These are phyloP conservation scores for Aspergillus funiculosus DNA, from an alignment of 495 filamentous ascomycete genomes.

Conservation along the genomic window DNA sequence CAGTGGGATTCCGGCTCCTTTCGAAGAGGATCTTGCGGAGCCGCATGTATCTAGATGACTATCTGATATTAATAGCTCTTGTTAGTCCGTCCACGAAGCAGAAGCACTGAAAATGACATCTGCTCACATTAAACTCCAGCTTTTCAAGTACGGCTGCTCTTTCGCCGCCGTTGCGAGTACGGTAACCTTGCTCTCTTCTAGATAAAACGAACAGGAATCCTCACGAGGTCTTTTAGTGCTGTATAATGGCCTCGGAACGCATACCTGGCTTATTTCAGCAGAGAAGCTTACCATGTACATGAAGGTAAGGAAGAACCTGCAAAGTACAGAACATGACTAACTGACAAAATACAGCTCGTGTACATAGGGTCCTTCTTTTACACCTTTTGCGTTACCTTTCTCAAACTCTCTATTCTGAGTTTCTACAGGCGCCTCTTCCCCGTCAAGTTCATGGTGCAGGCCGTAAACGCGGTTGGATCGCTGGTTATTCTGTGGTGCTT, in stretches of 20 bases:
- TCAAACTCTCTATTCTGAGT: constrained; percentile 39
- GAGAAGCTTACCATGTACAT: background rate
- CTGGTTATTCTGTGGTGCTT: constrained; percentile 30
- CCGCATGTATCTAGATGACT: background rate
- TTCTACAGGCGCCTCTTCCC: constrained; percentile 36
- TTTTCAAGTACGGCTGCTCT: background rate
- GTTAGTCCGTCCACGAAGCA: background rate
- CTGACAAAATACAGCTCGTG: no score
- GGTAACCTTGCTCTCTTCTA: background rate
- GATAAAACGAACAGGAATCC: background rate
- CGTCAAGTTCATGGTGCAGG: constrained; percentile 20
- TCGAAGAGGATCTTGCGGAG: background rate
- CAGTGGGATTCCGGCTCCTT: background rate
- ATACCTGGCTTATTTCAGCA: background rate
- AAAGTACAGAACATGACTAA: no score
- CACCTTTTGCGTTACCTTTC: constrained; percentile 19
- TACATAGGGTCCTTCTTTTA: no score
- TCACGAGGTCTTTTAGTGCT: background rate
- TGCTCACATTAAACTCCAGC: background rate
- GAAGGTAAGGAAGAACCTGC: no score
- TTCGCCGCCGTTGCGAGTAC: background rate
- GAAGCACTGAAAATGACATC: background rate
- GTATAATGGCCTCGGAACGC: background rate
- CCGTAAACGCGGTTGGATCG: constrained; percentile 21
- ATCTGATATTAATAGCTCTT: background rate